Base-by-base conservation (phyloP, 2,329 filamentous ascomycete species). In the Macrophomina phaseolina region DNA sequence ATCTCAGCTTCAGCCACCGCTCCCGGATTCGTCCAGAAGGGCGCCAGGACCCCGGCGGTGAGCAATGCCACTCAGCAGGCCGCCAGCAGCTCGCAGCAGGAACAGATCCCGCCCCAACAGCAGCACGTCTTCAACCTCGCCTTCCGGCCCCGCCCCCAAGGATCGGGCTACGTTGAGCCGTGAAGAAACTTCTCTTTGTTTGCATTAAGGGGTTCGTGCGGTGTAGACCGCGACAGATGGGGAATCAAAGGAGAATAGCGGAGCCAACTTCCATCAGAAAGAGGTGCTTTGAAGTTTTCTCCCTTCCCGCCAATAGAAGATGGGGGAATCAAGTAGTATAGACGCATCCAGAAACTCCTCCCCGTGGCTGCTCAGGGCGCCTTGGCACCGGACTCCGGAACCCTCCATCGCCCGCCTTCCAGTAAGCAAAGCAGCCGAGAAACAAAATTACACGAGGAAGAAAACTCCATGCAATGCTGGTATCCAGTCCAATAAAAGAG, bases 1-100 rank as follows among this genome's bases (percentile, higher is more conserved):
- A 69, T 69, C 30, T 65, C 71, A 42, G 73, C 73, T 34, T 69
- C 74, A 34, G 49, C 69, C 70, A 49, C 68, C 63, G 1, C 65
- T 71, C 12, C 70, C 69, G 7, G 30, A 3, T 12, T 40, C 14
- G 16, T 42, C 42, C 46, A 56, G 23, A 23, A 23, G 45, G 34
- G 38, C 4, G 7, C 14, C 9, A 32, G 9, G 18, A 16, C 30
- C 23, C 30, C n/a, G 30, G 18, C 51, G 30, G 51, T 40, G 28
- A 36, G 30, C 49, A 38, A 36, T 30, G 52, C 48, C 63, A 48
- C 8, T 23, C 30, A 56, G n/a, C 58, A 49, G 28, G 58, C 42
- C 11, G 48, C 64, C 9, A 5, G 23, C 3, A 23, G 53, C 28
- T n/a, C 45, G 12, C 64, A 52, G 45, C n/a, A 63, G 9, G 45